Percentiles rank a stretch among this genome's conserved stretches.
Evolutionary conservation across 1,139 yeast species (phyloP).

Genomic region (Geotrichum candidum): DNA sequence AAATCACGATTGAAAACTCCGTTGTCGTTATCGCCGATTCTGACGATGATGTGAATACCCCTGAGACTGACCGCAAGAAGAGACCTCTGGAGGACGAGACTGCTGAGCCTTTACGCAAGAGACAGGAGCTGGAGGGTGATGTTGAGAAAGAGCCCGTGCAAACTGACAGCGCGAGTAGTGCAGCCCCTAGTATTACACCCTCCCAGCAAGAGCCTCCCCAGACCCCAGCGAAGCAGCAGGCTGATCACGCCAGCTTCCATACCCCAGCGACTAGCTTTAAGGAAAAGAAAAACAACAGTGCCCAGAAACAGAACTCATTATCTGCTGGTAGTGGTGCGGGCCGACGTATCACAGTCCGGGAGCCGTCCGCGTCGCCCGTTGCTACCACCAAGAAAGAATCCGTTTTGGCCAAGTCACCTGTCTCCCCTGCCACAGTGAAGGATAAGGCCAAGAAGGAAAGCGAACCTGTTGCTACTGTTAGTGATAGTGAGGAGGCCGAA

Average conservation of each 20-base stretch:
- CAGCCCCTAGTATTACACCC: background rate
- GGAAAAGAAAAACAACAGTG: background rate
- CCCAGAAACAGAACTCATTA: background rate
- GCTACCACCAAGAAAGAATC: background rate
- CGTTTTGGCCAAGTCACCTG: background rate
- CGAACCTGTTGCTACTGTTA: background rate
- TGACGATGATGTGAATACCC: background rate
- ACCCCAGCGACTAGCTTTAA: background rate
- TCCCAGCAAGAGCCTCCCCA: background rate
- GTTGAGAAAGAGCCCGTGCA: background rate
- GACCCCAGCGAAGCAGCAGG: background rate
- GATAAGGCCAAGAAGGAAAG: background rate
- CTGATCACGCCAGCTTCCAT: background rate
- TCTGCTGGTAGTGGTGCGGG: background rate
- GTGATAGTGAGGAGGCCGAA: conserved; percentile 12
- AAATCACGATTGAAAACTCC: background rate
- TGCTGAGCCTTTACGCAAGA: background rate
- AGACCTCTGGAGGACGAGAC: background rate
- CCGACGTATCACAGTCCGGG: background rate
- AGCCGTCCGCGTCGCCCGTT: background rate
- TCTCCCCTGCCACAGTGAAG: background rate
- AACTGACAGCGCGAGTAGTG: background rate
- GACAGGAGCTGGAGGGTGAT: background rate
- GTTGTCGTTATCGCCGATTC: background rate
- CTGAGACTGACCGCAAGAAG: background rate